Conservation (phyloP, 108 stramenopile species). For the Stephanodiscus triporus region DNA sequence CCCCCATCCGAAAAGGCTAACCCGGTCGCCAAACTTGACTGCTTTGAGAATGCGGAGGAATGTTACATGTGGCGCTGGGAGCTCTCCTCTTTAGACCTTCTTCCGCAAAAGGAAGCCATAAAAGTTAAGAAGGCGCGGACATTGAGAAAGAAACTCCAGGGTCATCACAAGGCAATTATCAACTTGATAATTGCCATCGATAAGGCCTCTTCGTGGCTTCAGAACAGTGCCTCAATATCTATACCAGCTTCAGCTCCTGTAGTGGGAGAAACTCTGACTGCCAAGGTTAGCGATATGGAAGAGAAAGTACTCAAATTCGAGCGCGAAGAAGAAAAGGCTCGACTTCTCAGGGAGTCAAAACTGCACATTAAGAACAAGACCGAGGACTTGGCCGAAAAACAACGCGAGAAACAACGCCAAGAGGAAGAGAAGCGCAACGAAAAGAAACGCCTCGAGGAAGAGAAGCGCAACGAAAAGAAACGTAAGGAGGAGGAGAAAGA, state of each 20-base stretch:
- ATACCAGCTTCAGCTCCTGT: conserved; percentile 17
- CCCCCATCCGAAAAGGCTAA: conserved; percentile 14
- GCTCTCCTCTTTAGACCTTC: conserved; percentile 63
- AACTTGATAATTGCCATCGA: conserved; percentile 57
- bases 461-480: conserved; percentile 37
- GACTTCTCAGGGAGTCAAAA: conserved; percentile 57
- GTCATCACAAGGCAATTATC: conserved; percentile 53
- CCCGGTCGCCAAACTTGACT: conserved; percentile 33
- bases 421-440: conserved; percentile 36
- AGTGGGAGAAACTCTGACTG: conserved; percentile 36
- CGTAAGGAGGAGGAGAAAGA: conserved; percentile 49
- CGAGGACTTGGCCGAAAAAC: conserved; percentile 46
- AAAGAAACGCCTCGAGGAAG: conserved; percentile 56
- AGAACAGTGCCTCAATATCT: conserved; percentile 23
- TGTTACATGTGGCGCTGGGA: conserved; percentile 84
- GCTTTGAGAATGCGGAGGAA: conserved; percentile 43
- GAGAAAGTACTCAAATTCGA: conserved; percentile 83
- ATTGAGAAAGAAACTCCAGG: conserved; percentile 60
- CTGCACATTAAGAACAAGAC: conserved; percentile 34
- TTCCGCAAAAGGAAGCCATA: conserved; percentile 42
- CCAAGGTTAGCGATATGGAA: conserved; percentile 70
- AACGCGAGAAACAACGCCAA: conserved; percentile 25
- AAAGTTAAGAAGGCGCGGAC: conserved; percentile 67
- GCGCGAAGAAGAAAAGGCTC: conserved; percentile 73
- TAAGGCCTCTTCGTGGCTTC: conserved; percentile 44